Percentiles rank a stretch among this genome's conserved stretches.
Evolutionary conservation across 148 eudicot genomes (phyloP).

Genomic region (Cornus florida): DNA sequence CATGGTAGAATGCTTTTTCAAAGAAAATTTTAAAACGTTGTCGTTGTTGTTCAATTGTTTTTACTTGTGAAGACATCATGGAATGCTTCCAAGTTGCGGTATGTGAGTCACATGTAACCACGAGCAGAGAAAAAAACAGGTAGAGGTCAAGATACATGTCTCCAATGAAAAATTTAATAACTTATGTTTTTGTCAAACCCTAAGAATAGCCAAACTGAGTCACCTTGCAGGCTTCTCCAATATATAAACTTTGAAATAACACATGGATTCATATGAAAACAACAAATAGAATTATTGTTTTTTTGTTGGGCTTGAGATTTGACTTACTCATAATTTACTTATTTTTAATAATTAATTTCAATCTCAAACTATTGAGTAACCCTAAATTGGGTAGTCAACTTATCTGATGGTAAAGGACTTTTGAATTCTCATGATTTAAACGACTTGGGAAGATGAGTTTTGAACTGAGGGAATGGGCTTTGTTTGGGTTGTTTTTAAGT

Average conservation of each 20-base stretch:
- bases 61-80: too few species aligned
- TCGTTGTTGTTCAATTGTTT: too few species aligned
- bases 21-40: too few species aligned
- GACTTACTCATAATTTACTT: not conserved
- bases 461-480: too few species aligned
- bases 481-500: too few species aligned
- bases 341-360: not conserved
- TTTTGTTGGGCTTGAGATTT: not conserved
- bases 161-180: not conserved
- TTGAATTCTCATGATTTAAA: too few species aligned
- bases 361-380: not conserved
- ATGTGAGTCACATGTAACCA: too few species aligned
- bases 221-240: not conserved
- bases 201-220: not conserved
- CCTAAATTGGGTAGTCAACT: not conserved
- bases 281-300: not conserved
- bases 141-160: not conserved
- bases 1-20: too few species aligned
- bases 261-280: not conserved
- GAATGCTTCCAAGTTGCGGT: too few species aligned
- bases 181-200: not conserved
- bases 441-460: too few species aligned
- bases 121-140: not conserved
- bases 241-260: not conserved
- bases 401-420: not conserved